These are phyloP conservation scores for Acarospora socialis DNA, from an alignment of 2,329 filamentous ascomycete genomes.

Conservation along the genomic window DNA sequence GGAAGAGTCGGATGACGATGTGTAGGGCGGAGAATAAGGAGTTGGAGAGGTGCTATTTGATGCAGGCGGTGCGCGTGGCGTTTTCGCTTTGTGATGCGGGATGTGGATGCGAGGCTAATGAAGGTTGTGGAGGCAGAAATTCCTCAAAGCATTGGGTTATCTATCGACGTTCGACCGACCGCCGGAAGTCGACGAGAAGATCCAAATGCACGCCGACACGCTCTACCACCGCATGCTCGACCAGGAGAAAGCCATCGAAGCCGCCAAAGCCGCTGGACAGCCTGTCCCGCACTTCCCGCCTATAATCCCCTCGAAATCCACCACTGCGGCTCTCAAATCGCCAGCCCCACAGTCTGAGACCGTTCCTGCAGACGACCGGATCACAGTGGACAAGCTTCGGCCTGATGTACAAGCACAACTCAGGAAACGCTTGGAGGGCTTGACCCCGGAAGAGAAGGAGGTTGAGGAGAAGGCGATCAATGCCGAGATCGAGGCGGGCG, in stretches of 20 bases:
- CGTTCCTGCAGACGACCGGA: no score
- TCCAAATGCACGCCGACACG: slow-evolving; percentile 90
- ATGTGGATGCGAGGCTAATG: no score
- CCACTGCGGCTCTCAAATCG: not conserved
- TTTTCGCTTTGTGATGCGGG: no score
- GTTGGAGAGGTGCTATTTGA: slow-evolving; percentile 77
- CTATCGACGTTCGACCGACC: slow-evolving; percentile 52
- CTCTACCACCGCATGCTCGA: slow-evolving; percentile 77
- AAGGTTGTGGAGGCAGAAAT: no score
- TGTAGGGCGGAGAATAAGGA: slow-evolving; percentile 62
- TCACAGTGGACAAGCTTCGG: no score
- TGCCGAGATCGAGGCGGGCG: slow-evolving; percentile 48
- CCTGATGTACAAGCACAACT: slow-evolving; percentile 38
- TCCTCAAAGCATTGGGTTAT: slow-evolving; percentile 83
- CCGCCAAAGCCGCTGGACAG: slow-evolving; percentile 31
- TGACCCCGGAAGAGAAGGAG: slow-evolving; percentile 43
- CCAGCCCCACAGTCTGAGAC: no score
- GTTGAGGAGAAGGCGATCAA: slow-evolving; percentile 50
- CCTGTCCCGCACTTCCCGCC: slow-evolving; percentile 30
- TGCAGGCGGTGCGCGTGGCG: slow-evolving; percentile 54
- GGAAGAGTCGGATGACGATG: slow-evolving; percentile 58
- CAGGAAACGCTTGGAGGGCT: slow-evolving; percentile 42
- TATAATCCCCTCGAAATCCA: slow-evolving; percentile 27
- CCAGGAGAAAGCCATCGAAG: slow-evolving; percentile 62
- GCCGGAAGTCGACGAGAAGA: slow-evolving; percentile 60